Evolutionary conservation across 129 eudicot species (phyloP).

Genomic region (Kitagawia praeruptora): DNA sequence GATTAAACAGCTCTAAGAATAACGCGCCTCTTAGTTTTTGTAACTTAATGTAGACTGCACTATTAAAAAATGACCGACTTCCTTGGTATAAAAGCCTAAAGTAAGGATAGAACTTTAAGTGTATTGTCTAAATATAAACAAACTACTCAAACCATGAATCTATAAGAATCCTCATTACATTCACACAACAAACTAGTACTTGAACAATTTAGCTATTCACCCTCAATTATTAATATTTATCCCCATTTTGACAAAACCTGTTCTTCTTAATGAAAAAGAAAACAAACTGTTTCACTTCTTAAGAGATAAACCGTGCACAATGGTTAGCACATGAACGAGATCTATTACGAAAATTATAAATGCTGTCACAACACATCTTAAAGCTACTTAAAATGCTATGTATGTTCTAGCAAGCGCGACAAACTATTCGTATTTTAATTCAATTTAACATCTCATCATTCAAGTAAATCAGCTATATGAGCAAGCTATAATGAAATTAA

Average conservation of each 20-base stretch:
- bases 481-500: not conserved
- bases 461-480: not conserved
- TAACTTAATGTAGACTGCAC: not conserved
- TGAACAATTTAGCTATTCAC: not conserved
- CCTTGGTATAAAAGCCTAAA: not conserved
- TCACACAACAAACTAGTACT: too few relatives aligned
- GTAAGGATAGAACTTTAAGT: not conserved
- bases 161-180: too few relatives aligned
- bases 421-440: not conserved
- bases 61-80: not conserved
- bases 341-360: not conserved
- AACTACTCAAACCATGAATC: not conserved
- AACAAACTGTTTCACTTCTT: not conserved
- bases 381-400: not conserved
- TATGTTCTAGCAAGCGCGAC: not conserved
- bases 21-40: not conserved
- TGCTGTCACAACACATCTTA: not conserved
- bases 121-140: not conserved
- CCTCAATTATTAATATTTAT: not conserved
- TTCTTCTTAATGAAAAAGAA: not conserved
- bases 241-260: not conserved
- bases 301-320: not conserved
- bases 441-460: not conserved
- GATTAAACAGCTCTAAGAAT: not conserved
- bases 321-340: not conserved